Evolutionary conservation across 164 flowering plant species (phyloP).

Genomic region (Hamamelis virginiana): DNA sequence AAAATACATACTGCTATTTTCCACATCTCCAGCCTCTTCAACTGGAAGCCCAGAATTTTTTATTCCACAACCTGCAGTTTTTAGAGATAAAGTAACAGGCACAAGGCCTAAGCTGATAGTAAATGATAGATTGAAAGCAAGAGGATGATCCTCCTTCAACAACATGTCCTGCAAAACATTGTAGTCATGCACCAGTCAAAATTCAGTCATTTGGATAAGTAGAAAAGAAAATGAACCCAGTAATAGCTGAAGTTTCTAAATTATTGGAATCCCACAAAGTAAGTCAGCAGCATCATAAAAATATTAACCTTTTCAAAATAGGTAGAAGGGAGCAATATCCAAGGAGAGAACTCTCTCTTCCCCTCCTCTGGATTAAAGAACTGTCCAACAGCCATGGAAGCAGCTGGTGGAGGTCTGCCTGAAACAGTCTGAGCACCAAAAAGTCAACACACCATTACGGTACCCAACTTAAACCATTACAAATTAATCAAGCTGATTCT

Average conservation of each 20-base stretch:
- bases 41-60: conserved; percentile 60
- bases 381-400: conserved; percentile 99
- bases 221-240: background rate
- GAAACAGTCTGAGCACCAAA: conserved; percentile 72
- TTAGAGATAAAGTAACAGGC: conserved; percentile 70
- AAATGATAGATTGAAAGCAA: conserved; percentile 74
- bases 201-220: background rate
- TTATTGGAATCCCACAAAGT: conserved; percentile 9
- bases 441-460: conserved; percentile 15
- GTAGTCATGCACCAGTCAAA: conserved; percentile 15
- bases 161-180: conserved; percentile 57
- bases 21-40: conserved; percentile 74
- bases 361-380: conserved; percentile 89
- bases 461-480: background rate
- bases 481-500: background rate
- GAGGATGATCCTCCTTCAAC: conserved; percentile 86
- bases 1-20: conserved; percentile 57
- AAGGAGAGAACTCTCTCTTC: conserved; percentile 47
- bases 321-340: conserved; percentile 54
- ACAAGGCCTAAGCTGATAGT: conserved; percentile 83
- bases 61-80: conserved; percentile 84
- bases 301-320: conserved; percentile 55
- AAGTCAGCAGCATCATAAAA: conserved; percentile 13
- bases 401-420: conserved; percentile 97
- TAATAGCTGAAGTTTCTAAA: conserved; percentile 7